phyloP scores from a whole-genome alignment of 495 filamentous ascomycete genomes.

The Aspergillus panamensis region DNA sequence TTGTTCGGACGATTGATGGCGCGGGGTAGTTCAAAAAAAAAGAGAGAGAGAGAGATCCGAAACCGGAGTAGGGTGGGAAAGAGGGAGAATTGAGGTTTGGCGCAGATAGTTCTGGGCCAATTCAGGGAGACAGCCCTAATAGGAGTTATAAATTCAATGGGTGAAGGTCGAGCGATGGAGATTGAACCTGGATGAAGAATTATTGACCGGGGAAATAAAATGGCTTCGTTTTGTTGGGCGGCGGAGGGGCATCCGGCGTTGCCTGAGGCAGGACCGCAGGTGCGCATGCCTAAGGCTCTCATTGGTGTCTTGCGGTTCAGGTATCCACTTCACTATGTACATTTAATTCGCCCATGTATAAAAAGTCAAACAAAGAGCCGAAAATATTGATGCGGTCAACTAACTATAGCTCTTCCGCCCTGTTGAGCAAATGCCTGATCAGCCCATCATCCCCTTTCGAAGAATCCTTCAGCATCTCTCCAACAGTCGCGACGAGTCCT shows the following conservation, averaged over 20 bases:
- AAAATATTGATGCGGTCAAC: background rate
- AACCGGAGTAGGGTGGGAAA: background rate
- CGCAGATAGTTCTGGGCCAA: background rate
- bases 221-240: slow-evolving; percentile 4
- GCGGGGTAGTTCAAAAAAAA: slow-evolving; percentile 28
- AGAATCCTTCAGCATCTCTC: slow-evolving; percentile 39
- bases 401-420: slow-evolving; percentile 40
- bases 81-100: no score
- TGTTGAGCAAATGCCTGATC: slow-evolving; percentile 35
- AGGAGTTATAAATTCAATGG: background rate
- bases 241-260: background rate
- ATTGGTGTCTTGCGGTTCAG: background rate
- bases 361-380: background rate
- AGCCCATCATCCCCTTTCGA: slow-evolving; percentile 24
- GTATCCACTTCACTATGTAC: background rate
- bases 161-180: background rate
- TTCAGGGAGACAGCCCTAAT: background rate
- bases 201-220: background rate
- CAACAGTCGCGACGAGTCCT: slow-evolving; percentile 40
- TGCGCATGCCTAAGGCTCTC: background rate
- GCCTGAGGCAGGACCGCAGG: background rate
- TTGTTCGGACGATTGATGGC: slow-evolving; percentile 21
- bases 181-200: background rate
- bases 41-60: slow-evolving; percentile 12
- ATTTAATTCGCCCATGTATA: background rate